Evolutionary conservation across 2,329 filamentous ascomycete genomes (phyloP).

Genomic region (Achaetomium macrosporum): DNA sequence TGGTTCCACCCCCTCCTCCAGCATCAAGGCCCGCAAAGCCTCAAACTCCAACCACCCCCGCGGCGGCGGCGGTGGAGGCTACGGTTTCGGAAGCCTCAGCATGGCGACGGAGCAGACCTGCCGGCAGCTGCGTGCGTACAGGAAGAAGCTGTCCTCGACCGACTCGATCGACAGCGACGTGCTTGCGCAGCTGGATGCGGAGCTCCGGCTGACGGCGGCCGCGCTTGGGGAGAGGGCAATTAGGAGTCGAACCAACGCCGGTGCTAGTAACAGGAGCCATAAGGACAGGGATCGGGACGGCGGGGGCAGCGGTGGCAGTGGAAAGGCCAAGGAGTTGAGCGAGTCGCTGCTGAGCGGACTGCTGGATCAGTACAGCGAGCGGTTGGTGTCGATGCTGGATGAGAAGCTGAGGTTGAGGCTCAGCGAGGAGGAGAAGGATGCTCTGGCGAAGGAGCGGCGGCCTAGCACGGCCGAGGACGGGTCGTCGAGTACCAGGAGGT

Average conservation of each 20-base stretch:
- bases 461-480: constrained; percentile 23
- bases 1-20: constrained; percentile 30
- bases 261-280: constrained; percentile 14
- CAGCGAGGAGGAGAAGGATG: constrained; percentile 22
- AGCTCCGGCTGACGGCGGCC: constrained; percentile 56
- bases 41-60: constrained; percentile 30
- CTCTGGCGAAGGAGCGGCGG: constrained; percentile 17
- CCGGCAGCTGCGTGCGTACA: constrained; percentile 55
- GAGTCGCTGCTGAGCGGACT: constrained; percentile 57
- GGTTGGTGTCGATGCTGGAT: constrained; percentile 64
- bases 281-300: neutral
- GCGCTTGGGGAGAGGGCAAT: constrained; percentile 54
- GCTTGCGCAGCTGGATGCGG: constrained; percentile 58
- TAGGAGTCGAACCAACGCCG: constrained; percentile 33
- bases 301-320: neutral
- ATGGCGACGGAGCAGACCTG: constrained; percentile 61
- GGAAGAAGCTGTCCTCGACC: constrained; percentile 55
- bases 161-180: constrained; percentile 50
- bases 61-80: constrained; percentile 10
- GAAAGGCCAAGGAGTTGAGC: constrained; percentile 38
- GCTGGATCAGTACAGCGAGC: constrained; percentile 69
- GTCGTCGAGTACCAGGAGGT: constrained; percentile 7
- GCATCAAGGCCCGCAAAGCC: constrained; percentile 40
- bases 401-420: constrained; percentile 55
- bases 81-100: constrained; percentile 50